Evolutionary conservation across 2,329 filamentous ascomycete species (phyloP).

Genomic region (Fusarium avenaceum): DNA sequence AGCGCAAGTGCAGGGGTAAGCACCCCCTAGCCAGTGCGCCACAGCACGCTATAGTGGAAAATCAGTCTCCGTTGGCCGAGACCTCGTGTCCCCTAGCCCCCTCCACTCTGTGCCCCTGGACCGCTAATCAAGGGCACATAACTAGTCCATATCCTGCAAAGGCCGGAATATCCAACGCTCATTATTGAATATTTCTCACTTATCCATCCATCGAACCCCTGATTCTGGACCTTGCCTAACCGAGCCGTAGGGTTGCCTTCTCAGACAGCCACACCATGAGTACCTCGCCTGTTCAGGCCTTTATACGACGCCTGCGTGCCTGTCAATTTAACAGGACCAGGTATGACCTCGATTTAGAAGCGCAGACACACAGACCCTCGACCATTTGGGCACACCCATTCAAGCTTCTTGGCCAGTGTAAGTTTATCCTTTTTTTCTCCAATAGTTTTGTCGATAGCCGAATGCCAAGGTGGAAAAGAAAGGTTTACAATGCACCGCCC

Average conservation of each 20-base stretch:
- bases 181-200: neutral
- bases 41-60: constrained; percentile 19
- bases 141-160: constrained; percentile 16
- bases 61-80: constrained; percentile 10
- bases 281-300: neutral
- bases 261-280: constrained; percentile 8
- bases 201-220: neutral
- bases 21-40: neutral
- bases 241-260: neutral
- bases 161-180: constrained; percentile 16
- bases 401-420: constrained; percentile 22
- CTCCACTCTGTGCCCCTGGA: constrained; percentile 3
- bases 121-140: constrained; percentile 19
- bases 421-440: constrained; percentile 9
- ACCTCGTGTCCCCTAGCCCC: constrained; percentile 9
- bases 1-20: constrained; percentile 1
- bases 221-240: constrained; percentile 13
- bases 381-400: constrained; percentile 16
- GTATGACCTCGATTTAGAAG: constrained; percentile 31
- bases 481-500: neutral
- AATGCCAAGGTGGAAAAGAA: neutral
- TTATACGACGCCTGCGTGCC: constrained; percentile 16
- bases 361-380: constrained; percentile 18
- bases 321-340: constrained; percentile 25
- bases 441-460: constrained; percentile 23